Conservation (phyloP, 306 rosid species). For the Acacia confusa region DNA sequence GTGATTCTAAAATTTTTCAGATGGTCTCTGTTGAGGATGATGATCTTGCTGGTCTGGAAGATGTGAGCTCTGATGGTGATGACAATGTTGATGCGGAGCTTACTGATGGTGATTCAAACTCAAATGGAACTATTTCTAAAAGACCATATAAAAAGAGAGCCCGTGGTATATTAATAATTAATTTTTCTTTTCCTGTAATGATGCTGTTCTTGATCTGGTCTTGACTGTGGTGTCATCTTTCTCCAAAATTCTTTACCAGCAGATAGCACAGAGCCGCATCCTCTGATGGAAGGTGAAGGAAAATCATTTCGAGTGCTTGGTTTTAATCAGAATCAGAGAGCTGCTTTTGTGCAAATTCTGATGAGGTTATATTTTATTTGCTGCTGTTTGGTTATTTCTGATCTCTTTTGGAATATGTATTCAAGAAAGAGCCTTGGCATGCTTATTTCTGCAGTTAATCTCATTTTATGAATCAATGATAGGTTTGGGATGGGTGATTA, state of each 20-base stretch:
- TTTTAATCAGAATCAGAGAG: slow-evolving; percentile 95
- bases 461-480: slow-evolving; percentile 37
- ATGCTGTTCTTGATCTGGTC: slow-evolving; percentile 10
- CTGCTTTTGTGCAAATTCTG: slow-evolving; percentile 86
- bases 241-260: slow-evolving; percentile 46
- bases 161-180: slow-evolving; percentile 56
- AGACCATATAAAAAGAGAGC: slow-evolving; percentile 69
- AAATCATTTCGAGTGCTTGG: slow-evolving; percentile 94
- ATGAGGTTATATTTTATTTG: slow-evolving; percentile 78
- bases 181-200: slow-evolving; percentile 11
- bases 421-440: not conserved
- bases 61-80: slow-evolving; percentile 93
- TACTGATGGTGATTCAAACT: slow-evolving; percentile 81
- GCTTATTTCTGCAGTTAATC: slow-evolving; percentile 24
- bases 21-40: slow-evolving; percentile 98
- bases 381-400: slow-evolving; percentile 42
- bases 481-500: slow-evolving; percentile 93
- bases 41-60: slow-evolving; percentile 98
- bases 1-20: slow-evolving; percentile 41
- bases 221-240: slow-evolving; percentile 27
- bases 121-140: slow-evolving; percentile 58
- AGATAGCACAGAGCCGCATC: slow-evolving; percentile 81
- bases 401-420: slow-evolving; percentile 4
- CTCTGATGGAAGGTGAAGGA: slow-evolving; percentile 99
- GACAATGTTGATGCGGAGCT: slow-evolving; percentile 92